phyloP scores from a whole-genome alignment of 345 rosid species.

The Erysimum cheiranthoides region DNA sequence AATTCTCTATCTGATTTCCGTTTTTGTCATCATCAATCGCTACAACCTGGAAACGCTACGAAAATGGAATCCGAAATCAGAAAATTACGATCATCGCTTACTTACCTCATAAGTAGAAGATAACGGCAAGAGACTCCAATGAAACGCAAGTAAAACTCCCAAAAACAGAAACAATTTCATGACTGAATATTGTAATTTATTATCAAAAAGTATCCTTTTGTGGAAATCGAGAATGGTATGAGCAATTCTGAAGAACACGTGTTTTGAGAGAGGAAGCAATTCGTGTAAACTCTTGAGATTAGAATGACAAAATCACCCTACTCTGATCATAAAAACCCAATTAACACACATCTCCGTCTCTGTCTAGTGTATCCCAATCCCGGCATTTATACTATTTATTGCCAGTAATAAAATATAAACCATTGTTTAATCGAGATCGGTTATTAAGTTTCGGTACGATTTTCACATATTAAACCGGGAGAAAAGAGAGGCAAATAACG shows the following conservation, averaged over 20 bases:
- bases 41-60: constrained; percentile 1
- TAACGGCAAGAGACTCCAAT: neutral
- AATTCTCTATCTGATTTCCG: neutral
- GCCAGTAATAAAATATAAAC: too few species aligned
- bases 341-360: neutral
- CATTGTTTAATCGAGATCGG: neutral
- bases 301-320: neutral
- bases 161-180: neutral
- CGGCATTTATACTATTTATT: neutral
- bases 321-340: neutral
- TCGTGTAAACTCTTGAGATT: neutral
- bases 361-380: neutral
- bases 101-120: constrained; percentile 13
- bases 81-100: neutral
- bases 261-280: neutral
- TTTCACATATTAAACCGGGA: neutral
- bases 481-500: neutral
- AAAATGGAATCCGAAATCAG: neutral
- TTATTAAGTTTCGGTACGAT: neutral
- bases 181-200: too few species aligned
- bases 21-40: neutral
- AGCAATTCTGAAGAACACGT: neutral
- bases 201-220: too few species aligned
- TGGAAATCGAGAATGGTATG: neutral
- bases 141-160: neutral